Base-by-base conservation (phyloP, 306 rosid species). In the Parietaria judaica region DNA sequence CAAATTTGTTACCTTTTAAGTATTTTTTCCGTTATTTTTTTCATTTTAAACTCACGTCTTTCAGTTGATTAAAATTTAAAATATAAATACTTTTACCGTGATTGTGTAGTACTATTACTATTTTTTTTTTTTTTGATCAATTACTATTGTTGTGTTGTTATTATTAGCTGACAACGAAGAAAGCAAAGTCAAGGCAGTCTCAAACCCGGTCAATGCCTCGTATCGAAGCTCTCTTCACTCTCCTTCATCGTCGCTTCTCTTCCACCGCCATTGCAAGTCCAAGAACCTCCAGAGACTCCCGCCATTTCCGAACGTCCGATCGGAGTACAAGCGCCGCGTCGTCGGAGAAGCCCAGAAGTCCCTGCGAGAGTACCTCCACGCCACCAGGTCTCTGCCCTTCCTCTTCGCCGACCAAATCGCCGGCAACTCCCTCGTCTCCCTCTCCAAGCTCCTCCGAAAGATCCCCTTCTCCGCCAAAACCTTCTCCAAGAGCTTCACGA, bases 351-450 rank as follows among this genome's bases (percentile, higher is more conserved):
- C 94, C 39, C 84, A 86, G 64, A 68, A 60, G 6, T 80, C 76
- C 46, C 76, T 89, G 49, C 73, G 76, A 5, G 86, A 90, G 7
- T 90, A 86, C 47, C 97, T 90, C 51, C 94, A 86, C 63, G 17
- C 79, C 31, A 84, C 95, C 46, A 76, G 87, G 36, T 67, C 58
- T 58, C 36, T 89, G 56, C 91, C 97, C 16, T 89, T 72, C 70
- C 51, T 82, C 8, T 82, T 52, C 16, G 92, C 95, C 13, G 88
- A 86, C 56, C 84, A 69, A 56, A 90, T 90, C 57, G 74, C 78
- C 67, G 58, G 38, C 10, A 84, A 86, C 69, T 82, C 90, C 10
- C 16, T 38, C 15, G 54, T 68, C 8, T 68, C 84, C 1, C 78
- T 86, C 74, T 46, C 80, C 68, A 82, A 72, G 38, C 77, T 90